These are phyloP conservation scores for Candida orba DNA, from an alignment of 805 yeast species.

Conservation along the genomic window DNA sequence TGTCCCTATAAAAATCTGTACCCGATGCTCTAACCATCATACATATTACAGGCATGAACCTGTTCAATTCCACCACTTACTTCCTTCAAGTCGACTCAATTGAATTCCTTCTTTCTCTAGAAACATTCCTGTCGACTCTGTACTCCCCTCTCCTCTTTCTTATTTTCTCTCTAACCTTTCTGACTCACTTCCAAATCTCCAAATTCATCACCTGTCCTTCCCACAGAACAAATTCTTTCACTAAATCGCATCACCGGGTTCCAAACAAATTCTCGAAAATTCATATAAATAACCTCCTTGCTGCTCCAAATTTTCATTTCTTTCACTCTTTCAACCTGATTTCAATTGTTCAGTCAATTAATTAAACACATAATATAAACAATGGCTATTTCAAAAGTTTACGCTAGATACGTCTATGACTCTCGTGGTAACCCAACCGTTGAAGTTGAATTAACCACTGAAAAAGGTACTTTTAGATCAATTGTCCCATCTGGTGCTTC, in stretches of 20 bases:
- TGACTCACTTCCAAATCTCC: not conserved
- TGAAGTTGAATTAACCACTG: conserved; percentile 94
- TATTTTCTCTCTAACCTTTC: too few relatives aligned
- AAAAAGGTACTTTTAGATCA: conserved; percentile 89
- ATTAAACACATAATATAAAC: conserved; percentile 2
- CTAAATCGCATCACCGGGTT: conserved; percentile 2
- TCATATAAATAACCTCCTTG: not conserved
- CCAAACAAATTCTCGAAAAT: not conserved
- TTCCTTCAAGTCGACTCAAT: too few relatives aligned
- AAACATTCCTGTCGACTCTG: too few relatives aligned
- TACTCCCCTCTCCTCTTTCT: too few relatives aligned
- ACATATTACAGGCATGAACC: too few relatives aligned
- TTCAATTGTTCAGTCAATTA: not conserved
- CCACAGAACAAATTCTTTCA: not conserved
- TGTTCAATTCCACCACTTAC: too few relatives aligned
- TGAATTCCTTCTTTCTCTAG: too few relatives aligned
- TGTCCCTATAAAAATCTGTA: too few relatives aligned
- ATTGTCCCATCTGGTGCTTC: conserved; percentile 99
- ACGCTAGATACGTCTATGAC: conserved; percentile 97
- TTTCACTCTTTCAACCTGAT: too few relatives aligned
- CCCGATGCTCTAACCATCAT: too few relatives aligned
- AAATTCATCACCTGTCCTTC: too few relatives aligned
- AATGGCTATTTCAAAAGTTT: conserved; percentile 84
- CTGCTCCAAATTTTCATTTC: not conserved
- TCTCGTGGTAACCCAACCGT: conserved; percentile 99